Percentiles rank a stretch among this genome's conserved stretches.
Evolutionary conservation across 2,329 filamentous ascomycete genomes (phyloP).

Genomic region (Penicillium sp.): DNA sequence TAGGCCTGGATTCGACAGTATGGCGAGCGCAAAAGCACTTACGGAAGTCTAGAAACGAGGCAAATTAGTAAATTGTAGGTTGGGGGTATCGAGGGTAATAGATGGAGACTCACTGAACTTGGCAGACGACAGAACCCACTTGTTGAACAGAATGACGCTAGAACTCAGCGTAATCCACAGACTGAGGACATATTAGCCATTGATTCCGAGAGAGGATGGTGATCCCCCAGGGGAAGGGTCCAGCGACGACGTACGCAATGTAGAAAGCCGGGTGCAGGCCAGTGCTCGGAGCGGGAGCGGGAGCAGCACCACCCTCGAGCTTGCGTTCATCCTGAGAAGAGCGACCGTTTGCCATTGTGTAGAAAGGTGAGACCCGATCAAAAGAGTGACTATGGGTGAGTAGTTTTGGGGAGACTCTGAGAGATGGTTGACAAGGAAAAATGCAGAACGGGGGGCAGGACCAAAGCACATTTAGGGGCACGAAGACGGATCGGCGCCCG

Average conservation of each 20-base stretch:
- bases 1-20: neutral
- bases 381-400: constrained; percentile 37
- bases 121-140: constrained; percentile 87
- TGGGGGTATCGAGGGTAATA: neutral
- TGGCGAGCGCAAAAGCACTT: constrained; percentile 31
- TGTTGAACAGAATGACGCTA: constrained; percentile 97
- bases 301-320: constrained; percentile 30
- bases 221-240: neutral
- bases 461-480: constrained; percentile 22
- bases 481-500: constrained; percentile 19
- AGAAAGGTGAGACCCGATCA: constrained; percentile 20
- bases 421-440: constrained; percentile 21
- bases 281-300: constrained; percentile 27
- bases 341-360: constrained; percentile 33
- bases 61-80: constrained; percentile 16
- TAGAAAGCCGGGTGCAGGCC: constrained; percentile 40
- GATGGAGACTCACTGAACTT: constrained; percentile 71
- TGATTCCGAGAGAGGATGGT: neutral
- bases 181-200: constrained; percentile 54
- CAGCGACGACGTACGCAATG: constrained; percentile 34
- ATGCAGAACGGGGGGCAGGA: constrained; percentile 10
- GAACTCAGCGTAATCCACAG: constrained; percentile 91
- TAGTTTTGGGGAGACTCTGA: constrained; percentile 15
- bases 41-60: constrained; percentile 51
- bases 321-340: constrained; percentile 36